Percentiles rank a stretch among this genome's conserved stretches.
These are phyloP conservation scores for Termitomyces sp. DNA, from an alignment of 768 basidiomycete genomes.

Conservation along the genomic window DNA sequence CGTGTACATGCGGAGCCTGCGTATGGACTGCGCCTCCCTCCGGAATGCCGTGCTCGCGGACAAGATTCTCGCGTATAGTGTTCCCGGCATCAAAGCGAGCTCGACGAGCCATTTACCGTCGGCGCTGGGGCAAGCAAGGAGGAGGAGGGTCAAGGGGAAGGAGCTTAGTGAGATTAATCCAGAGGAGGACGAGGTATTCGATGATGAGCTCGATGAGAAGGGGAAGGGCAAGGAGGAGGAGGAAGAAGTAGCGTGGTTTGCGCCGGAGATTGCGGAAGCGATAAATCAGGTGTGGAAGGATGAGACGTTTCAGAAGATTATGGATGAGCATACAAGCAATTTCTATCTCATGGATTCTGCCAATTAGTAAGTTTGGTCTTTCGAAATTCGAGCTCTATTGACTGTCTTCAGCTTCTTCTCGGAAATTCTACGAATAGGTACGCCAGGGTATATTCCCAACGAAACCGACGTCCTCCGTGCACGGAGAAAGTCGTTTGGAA, in stretches of 20 bases:
- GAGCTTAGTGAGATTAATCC: constrained; percentile 15
- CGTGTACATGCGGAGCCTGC: constrained; percentile 82
- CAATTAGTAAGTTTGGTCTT: constrained; percentile 60
- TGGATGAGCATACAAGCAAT: constrained; percentile 60
- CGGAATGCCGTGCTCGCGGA: constrained; percentile 45
- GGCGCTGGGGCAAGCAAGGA: constrained; percentile 3
- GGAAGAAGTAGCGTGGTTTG: constrained; percentile 32
- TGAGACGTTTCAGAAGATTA: constrained; percentile 53
- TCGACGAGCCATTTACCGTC: constrained; percentile 28
- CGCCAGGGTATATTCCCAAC: constrained; percentile 74
- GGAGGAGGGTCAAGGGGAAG: background rate
- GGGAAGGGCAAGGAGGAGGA: background rate
- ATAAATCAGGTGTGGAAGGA: constrained; percentile 71
- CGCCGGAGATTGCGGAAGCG: constrained; percentile 63
- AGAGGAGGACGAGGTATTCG: background rate
- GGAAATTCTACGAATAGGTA: constrained; percentile 76
- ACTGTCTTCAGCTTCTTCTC: constrained; percentile 68
- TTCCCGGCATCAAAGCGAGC: constrained; percentile 45
- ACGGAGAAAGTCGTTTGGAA: constrained; percentile 85
- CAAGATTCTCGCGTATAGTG: constrained; percentile 32
- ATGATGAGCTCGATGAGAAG: background rate
- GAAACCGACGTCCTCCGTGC: constrained; percentile 84
- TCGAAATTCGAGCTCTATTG: background rate
- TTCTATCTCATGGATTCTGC: constrained; percentile 98
- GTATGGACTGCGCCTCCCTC: constrained; percentile 70